Percentiles rank a stretch among this genome's conserved stretches.
Evolutionary conservation across 2,329 filamentous ascomycete species (phyloP).

Genomic region (Fusarium sp.): DNA sequence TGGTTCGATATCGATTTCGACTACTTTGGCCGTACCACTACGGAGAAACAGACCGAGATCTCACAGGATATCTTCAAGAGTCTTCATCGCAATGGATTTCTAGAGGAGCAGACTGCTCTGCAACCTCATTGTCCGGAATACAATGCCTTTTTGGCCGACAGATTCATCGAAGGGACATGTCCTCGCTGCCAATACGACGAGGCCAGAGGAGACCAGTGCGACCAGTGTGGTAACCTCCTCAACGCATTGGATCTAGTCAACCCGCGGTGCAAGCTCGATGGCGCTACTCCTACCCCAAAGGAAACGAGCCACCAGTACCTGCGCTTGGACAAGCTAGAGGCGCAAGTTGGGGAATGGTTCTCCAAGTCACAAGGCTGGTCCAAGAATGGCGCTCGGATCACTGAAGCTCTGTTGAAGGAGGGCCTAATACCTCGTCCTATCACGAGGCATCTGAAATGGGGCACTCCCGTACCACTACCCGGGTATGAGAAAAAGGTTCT

Average conservation of each 20-base stretch:
- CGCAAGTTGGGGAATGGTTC: too few relatives aligned
- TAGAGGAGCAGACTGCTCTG: neutral
- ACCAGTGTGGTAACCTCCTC: neutral
- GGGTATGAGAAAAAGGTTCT: too few relatives aligned
- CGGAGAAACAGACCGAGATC: neutral
- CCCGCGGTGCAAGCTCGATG: neutral
- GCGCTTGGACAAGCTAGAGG: neutral
- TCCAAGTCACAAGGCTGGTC: neutral
- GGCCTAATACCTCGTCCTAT: rapidly evolving
- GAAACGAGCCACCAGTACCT: neutral
- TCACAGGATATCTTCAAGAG: neutral
- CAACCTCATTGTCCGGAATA: neutral
- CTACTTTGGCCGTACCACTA: neutral
- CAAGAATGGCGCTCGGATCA: neutral
- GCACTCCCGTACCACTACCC: rapidly evolving
- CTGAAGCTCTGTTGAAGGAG: too few relatives aligned
- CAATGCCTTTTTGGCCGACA: neutral
- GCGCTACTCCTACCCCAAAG: neutral
- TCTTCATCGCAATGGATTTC: neutral
- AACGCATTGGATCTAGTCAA: neutral
- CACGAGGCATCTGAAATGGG: too few relatives aligned
- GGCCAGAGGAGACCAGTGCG: neutral
- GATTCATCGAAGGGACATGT: neutral
- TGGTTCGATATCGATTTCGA: neutral
- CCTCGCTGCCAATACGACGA: neutral